Percentiles rank a stretch among this genome's conserved stretches.
These are phyloP conservation scores for Salix koriyanagi DNA, from an alignment of 345 rosid genomes.

Conservation along the genomic window DNA sequence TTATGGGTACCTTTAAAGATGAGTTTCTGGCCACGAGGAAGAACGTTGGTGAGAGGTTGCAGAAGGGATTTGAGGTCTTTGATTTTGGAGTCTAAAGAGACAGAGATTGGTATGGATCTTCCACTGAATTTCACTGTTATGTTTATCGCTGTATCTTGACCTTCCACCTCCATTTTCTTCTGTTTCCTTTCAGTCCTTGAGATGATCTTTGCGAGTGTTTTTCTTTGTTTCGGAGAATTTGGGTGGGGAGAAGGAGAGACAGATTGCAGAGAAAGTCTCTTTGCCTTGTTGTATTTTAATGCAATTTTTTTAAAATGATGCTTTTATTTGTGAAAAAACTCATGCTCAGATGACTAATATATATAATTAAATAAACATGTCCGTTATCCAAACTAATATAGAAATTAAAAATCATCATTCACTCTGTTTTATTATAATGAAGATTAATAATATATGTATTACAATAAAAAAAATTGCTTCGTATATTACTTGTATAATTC, in stretches of 20 bases:
- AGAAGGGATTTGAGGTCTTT: constrained; percentile 65
- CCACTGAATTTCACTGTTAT: constrained; percentile 70
- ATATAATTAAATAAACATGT: too few species aligned
- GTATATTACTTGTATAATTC: too few species aligned
- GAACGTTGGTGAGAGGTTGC: constrained; percentile 82
- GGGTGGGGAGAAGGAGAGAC: not conserved
- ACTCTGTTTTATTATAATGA: too few species aligned
- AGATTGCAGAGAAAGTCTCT: not conserved
- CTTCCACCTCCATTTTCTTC: constrained; percentile 4
- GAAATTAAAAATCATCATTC: too few species aligned
- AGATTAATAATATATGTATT: too few species aligned
- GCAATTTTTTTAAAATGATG: too few species aligned
- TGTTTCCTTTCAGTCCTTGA: not conserved
- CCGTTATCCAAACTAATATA: too few species aligned
- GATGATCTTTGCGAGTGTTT: not conserved
- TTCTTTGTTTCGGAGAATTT: not conserved
- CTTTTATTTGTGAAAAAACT: too few species aligned
- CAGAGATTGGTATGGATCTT: constrained; percentile 49
- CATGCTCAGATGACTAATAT: too few species aligned
- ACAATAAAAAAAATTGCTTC: too few species aligned
- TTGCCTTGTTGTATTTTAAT: too few species aligned
- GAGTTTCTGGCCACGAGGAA: constrained; percentile 93
- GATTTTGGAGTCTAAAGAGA: constrained; percentile 46
- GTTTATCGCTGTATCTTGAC: constrained; percentile 18
- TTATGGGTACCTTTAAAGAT: constrained; percentile 60